Evolutionary conservation across 2,329 filamentous ascomycete genomes (phyloP).

Genomic region (Penicillium sp.): DNA sequence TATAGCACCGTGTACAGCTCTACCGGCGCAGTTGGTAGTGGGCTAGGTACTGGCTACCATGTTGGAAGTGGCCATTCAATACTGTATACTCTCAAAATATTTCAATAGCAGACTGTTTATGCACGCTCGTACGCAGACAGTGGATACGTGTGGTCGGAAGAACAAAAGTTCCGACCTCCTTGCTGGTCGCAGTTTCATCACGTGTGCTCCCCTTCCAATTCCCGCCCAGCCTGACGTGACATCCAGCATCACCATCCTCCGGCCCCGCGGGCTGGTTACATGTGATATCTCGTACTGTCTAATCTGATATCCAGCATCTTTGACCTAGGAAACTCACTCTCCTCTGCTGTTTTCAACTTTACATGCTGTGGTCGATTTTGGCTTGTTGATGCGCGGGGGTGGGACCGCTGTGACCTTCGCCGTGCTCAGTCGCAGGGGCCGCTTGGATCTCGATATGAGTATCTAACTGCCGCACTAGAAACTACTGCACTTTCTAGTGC

Average conservation of each 20-base stretch:
- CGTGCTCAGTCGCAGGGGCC: slow-evolving; percentile 11
- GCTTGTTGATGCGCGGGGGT: not conserved
- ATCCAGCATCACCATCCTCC: slow-evolving; percentile 15
- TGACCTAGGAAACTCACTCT: not conserved
- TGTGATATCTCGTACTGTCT: not conserved
- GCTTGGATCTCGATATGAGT: slow-evolving; percentile 1
- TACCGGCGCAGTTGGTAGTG: too few relatives aligned
- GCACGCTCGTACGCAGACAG: too few relatives aligned
- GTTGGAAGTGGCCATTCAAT: too few relatives aligned
- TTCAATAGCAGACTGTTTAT: too few relatives aligned
- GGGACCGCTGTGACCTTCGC: slow-evolving; percentile 9
- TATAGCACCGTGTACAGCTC: too few relatives aligned
- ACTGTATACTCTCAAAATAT: too few relatives aligned
- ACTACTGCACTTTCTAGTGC: not conserved
- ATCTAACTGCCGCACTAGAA: not conserved
- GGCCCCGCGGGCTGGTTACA: not conserved
- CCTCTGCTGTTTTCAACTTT: not conserved
- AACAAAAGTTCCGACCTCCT: not conserved
- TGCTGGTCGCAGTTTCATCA: slow-evolving; percentile 1
- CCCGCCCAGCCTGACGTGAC: slow-evolving; percentile 17
- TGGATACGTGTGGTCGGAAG: too few relatives aligned
- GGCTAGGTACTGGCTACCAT: too few relatives aligned
- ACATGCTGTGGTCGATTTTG: too few relatives aligned
- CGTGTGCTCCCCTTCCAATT: not conserved
- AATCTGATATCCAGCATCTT: not conserved